A percentile compares a stretch with the other conserved stretches of the same genome.
Conservation (phyloP, 192 early-diverging fungal species). For the Chytriomyces hyalinus region DNA sequence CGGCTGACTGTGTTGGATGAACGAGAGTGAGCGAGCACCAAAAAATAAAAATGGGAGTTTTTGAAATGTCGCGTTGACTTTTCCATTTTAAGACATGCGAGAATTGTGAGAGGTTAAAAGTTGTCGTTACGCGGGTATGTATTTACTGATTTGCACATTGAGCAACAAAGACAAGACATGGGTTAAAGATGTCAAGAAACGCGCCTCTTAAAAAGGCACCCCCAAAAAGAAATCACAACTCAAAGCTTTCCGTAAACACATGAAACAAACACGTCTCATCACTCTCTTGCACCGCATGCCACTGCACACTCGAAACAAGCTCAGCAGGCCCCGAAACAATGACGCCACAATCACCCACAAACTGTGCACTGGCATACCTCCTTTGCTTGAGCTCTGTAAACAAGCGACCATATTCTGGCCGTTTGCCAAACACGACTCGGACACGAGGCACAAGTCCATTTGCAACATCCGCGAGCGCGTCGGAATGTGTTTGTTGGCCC, state of each 20-base stretch:
- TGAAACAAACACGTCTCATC: conserved; percentile 11
- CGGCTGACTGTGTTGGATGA: not conserved
- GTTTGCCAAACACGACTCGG: conserved; percentile 10
- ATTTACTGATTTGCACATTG: too few relatives aligned
- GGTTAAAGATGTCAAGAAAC: too few relatives aligned
- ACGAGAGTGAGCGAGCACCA: too few relatives aligned
- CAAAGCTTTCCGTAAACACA: conserved; percentile 30
- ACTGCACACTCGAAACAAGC: conserved; percentile 2
- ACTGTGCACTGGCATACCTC: not conserved
- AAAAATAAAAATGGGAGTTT: too few relatives aligned
- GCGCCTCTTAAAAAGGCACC: too few relatives aligned
- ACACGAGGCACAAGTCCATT: not conserved
- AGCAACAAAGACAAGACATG: too few relatives aligned
- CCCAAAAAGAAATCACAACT: not conserved
- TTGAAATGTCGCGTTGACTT: too few relatives aligned
- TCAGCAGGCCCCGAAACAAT: conserved; percentile 19
- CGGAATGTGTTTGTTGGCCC: not conserved
- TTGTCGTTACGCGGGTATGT: too few relatives aligned
- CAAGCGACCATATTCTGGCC: conserved; percentile 7
- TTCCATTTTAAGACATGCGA: too few relatives aligned
- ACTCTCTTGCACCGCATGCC: conserved; percentile 1
- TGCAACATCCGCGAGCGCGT: not conserved
- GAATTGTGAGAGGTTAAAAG: too few relatives aligned
- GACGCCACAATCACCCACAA: conserved; percentile 17
- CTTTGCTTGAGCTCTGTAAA: not conserved